A percentile compares a stretch with the other conserved stretches of the same genome.
These are phyloP conservation scores for Ambrosia trifida DNA, from an alignment of 129 eudicot species.

Conservation along the genomic window DNA sequence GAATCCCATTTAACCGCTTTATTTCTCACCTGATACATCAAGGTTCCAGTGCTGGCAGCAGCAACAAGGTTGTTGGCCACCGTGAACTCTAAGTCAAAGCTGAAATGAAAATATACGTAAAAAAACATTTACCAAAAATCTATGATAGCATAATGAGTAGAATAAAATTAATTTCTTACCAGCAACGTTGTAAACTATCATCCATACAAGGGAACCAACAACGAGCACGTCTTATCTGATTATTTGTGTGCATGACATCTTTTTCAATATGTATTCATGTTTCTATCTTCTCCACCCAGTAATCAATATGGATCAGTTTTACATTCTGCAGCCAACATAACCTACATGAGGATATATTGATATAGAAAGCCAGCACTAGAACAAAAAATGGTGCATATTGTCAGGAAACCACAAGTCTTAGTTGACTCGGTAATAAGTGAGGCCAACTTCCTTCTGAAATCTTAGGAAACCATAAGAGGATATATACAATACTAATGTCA, in stretches of 20 bases:
- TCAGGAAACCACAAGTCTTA: neutral
- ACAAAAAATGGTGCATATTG: neutral
- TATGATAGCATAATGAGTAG: conserved; percentile 18
- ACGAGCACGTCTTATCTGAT: conserved; percentile 93
- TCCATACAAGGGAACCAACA: conserved; percentile 99
- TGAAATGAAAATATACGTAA: conserved; percentile 28
- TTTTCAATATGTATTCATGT: conserved; percentile 79
- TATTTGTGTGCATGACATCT: conserved; percentile 72
- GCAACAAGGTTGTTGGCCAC: conserved; percentile 86
- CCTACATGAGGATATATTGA: conserved; percentile 65
- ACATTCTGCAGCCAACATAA: conserved; percentile 88
- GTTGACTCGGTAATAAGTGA: conserved; percentile 1
- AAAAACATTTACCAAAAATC: neutral
- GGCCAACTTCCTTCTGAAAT: neutral
- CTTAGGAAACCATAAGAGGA: neutral
- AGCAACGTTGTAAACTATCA: conserved; percentile 75
- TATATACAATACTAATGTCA: neutral
- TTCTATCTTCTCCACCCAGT: conserved; percentile 95
- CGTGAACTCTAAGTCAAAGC: conserved; percentile 94
- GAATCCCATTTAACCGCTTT: conserved; percentile 13
- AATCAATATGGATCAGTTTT: conserved; percentile 73
- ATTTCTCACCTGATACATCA: conserved; percentile 84
- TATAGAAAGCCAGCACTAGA: conserved; percentile 24
- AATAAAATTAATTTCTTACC: conserved; percentile 47
- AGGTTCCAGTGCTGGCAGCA: conserved; percentile 82